Percentiles rank a stretch among this genome's conserved stretches.
Evolutionary conservation across 805 yeast species (phyloP).

Genomic region (Millerozyma miso): DNA sequence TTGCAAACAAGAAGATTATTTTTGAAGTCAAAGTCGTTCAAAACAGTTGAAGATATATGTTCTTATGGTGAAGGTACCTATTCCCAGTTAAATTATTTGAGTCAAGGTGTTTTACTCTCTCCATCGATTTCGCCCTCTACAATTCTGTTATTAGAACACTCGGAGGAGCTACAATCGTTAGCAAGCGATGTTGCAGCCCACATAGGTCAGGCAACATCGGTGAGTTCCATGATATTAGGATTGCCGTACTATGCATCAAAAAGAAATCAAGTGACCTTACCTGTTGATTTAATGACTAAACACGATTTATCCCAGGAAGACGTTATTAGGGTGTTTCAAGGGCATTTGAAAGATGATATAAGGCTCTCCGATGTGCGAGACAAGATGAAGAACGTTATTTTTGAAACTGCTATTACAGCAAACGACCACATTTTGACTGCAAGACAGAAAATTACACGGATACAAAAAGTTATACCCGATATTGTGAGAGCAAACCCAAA

Average conservation of each 20-base stretch:
- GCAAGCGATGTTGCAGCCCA: constrained; percentile 69
- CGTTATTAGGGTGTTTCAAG: constrained; percentile 45
- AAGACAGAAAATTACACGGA: constrained; percentile 44
- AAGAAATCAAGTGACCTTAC: constrained; percentile 54
- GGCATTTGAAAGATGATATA: constrained; percentile 29
- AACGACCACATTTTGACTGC: constrained; percentile 79
- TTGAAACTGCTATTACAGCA: constrained; percentile 67
- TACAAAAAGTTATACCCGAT: constrained; percentile 32
- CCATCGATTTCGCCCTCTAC: constrained; percentile 56
- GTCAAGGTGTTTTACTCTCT: constrained; percentile 57
- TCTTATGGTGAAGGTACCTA: constrained; percentile 76
- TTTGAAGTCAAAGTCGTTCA: constrained; percentile 43
- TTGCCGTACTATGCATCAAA: constrained; percentile 51
- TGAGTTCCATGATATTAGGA: constrained; percentile 62
- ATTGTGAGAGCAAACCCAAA: constrained; percentile 19
- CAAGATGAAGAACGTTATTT: constrained; percentile 54
- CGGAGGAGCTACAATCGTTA: constrained; percentile 38
- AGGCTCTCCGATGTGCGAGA: constrained; percentile 24
- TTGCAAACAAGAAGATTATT: constrained; percentile 56
- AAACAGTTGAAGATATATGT: constrained; percentile 54
- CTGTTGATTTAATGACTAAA: constrained; percentile 54
- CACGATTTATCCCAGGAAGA: constrained; percentile 60
- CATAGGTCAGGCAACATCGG: constrained; percentile 75
- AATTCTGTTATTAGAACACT: constrained; percentile 43
- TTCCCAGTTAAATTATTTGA: constrained; percentile 67